Base-by-base conservation (phyloP, 208 protist species). In the Acanthamoeba royreba region DNA sequence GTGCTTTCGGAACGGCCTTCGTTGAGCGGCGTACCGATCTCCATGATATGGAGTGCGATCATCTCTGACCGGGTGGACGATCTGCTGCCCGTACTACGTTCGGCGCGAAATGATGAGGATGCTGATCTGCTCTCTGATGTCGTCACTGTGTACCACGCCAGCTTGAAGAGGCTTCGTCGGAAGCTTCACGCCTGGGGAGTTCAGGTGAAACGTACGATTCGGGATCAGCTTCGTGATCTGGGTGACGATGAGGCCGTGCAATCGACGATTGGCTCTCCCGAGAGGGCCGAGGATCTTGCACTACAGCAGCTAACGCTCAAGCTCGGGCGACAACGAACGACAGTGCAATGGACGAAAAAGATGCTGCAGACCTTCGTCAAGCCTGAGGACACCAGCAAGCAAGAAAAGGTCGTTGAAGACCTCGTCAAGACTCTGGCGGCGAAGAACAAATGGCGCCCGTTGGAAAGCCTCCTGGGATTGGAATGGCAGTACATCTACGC, bases 1-100 rank as follows among this genome's bases (percentile, higher is more conserved):
- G 46, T 90, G 13, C 83, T 90, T 9, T 43, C 83, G 31, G 83
- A 90, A 49, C 45, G 83, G 31, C 83, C 83, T 13, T 35, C 45
- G 52, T 35, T 90, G 25, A n/a, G 40, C 33, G 83, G 49, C 25
- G 83, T 90, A 49, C 83, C 83, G 15, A 8, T 38, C 33, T 43
- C 52, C 83, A 90, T 90, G 83, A 25, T 90, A 19, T 90, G 83
- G 83, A 66, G 38, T 19, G 83, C 83, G n/a, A 49, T 90, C 52
- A 25, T 90, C 28, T 61, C 83, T 5, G 45, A n/a, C 43, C 33
- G 42, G 4, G 53, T 66, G 52, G 83, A 90, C 52, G 83, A 90
- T 31, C 52, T 90, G 5, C 52, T 90, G 5, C 83, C 83, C 13
- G 31, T 90, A 2, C 52, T 90, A 38, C 45, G 83, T 13, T 19